Conservation (phyloP, 306 rosid species). For the Pyrus pyrifolia region DNA sequence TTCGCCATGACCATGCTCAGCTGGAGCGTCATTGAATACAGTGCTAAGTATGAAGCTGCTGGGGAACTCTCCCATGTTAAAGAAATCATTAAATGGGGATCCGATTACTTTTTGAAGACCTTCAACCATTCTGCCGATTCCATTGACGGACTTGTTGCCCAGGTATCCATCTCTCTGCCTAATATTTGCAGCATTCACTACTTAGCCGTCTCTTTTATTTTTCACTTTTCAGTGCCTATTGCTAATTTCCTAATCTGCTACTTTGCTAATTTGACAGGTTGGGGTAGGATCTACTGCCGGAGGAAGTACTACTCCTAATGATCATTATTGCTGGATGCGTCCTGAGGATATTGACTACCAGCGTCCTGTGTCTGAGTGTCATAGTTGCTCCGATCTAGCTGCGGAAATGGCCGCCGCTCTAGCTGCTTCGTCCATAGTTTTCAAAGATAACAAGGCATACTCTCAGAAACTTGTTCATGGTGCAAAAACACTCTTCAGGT, state of each 20-base stretch:
- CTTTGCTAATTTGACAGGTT: conserved; percentile 47
- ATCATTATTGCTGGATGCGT: conserved; percentile 98
- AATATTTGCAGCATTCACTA: background rate
- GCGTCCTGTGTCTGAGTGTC: conserved; percentile 61
- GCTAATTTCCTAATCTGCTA: background rate
- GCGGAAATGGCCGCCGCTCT: conserved; percentile 97
- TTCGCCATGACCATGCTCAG: conserved; percentile 89
- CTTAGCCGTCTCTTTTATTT: background rate
- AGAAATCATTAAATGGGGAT: conserved; percentile 89
- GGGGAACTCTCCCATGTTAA: conserved; percentile 83
- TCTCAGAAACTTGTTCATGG: conserved; percentile 96
- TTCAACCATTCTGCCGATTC: conserved; percentile 80
- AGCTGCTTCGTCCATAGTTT: conserved; percentile 93
- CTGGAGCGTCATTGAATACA: conserved; percentile 97
- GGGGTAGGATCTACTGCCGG: conserved; percentile 74
- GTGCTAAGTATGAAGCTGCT: conserved; percentile 81
- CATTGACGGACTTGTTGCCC: conserved; percentile 48
- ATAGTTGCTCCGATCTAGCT: conserved; percentile 75
- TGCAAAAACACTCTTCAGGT: conserved; percentile 69
- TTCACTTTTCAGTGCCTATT: background rate
- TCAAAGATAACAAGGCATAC: conserved; percentile 94
- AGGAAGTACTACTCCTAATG: conserved; percentile 70
- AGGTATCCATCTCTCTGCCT: conserved; percentile 30
- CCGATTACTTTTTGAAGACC: conserved; percentile 89
- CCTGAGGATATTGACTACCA: conserved; percentile 90